Evolutionary conservation across 2,329 filamentous ascomycete species (phyloP), one percentile per base, ranked within the genome.

Genomic region (Apiospora malaysiana): DNA sequence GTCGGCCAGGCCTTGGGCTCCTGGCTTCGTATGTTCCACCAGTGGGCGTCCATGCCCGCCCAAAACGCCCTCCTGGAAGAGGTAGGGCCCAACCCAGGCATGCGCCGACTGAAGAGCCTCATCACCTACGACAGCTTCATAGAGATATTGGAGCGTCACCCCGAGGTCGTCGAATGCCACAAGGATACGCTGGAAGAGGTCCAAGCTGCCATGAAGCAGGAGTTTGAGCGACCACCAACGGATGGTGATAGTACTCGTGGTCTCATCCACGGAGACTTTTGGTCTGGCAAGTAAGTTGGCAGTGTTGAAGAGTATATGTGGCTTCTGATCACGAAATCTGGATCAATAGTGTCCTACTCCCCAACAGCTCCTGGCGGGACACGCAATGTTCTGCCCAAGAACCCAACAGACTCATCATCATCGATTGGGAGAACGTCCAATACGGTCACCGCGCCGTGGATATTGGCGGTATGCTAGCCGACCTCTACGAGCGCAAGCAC

Each of bases 351-450:
- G 70, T 78, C 66, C 67, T 78, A 51, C 59, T 76, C 14, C 72
- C 69, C 4, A 68, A 45, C 23, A 51, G 32, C 27, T 43, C 69
- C 18, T 71, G 59, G 70, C 25, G 4, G 4, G 69, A 71, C 25
- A 42, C 69, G 7, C 67, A 72, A 40, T 21, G 69, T 21, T 23
- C 49, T 32, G 43, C 32, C 42, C 37, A 47, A 65, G 25, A 68
- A 12, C 47, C 63, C 8, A 76, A 75, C 0, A 74, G 77, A 1
- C 70, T 85, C 7, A 80, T 83, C 70, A 72, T 85, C n/a, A 79
- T 83, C 47, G 83, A 85, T 73, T 85, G 83, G 83, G 83, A 85
- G 71, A 70, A 82, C 21, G 75, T 77, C 21, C 83, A 85, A 21
- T 78, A 79, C 37, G 82, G 82, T 2, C 74, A 77, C 65, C 78